phyloP scores from a whole-genome alignment of 352 stramenopile species.

The Phytophthora vignae region DNA sequence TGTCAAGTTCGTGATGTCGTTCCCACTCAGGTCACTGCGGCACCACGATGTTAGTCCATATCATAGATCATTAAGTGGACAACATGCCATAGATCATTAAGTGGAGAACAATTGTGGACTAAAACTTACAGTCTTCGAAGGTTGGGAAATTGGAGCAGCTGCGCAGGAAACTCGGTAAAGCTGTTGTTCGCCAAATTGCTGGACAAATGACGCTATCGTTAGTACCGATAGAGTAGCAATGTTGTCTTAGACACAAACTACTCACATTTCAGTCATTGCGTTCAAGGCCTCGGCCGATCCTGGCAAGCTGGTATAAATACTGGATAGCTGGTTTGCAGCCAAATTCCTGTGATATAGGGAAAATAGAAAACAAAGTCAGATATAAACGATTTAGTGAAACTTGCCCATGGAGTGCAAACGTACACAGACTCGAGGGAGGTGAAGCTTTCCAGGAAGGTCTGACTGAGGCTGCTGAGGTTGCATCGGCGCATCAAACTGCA shows the following conservation, averaged over 20 bases:
- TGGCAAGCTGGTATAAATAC: conserved; percentile 40
- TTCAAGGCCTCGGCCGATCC: conserved; percentile 28
- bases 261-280: conserved; percentile 42
- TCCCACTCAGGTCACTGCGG: conserved; percentile 51
- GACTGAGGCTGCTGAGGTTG: conserved; percentile 40
- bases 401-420: conserved; percentile 1
- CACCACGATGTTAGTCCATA: neutral
- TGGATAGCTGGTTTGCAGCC: conserved; percentile 42
- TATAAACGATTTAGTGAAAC: neutral
- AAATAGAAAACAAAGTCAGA: neutral
- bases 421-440: conserved; percentile 35
- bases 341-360: conserved; percentile 32
- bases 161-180: conserved; percentile 45
- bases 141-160: conserved; percentile 53
- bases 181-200: conserved; percentile 60
- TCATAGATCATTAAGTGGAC: too few species aligned
- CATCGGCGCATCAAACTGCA: conserved; percentile 37
- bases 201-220: conserved; percentile 4
- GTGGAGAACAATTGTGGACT: neutral
- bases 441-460: conserved; percentile 46
- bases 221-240: conserved; percentile 7
- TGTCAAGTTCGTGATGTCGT: conserved; percentile 53
- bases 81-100: neutral
- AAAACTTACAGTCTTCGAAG: conserved; percentile 53
- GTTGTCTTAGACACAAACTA: neutral